Conservation (phyloP, 441 rosid species). For the Syzygium syzygioides region DNA sequence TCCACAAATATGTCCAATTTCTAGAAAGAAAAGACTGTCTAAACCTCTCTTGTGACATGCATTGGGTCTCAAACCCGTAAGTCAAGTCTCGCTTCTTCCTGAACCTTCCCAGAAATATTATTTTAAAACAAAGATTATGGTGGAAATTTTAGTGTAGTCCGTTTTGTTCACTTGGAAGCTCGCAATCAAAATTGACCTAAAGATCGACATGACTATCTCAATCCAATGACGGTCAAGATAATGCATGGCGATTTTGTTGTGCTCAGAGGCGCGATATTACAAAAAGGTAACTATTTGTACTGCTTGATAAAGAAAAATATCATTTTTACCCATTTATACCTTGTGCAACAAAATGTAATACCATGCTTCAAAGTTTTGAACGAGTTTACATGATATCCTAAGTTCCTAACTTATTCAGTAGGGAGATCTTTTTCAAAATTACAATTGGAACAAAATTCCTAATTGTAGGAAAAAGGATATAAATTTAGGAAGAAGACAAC, state of each 20-base stretch:
- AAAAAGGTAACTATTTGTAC: neutral
- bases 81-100: neutral
- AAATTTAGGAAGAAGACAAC: neutral
- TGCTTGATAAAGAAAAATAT: neutral
- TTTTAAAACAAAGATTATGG: neutral
- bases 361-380: no score
- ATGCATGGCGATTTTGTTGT: neutral
- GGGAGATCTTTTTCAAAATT: neutral
- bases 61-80: neutral
- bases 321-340: no score
- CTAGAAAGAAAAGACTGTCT: neutral
- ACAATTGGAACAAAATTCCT: neutral
- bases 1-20: neutral
- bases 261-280: neutral
- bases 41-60: neutral
- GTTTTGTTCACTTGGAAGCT: neutral
- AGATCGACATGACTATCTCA: neutral
- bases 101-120: neutral
- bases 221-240: no score
- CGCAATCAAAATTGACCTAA: neutral
- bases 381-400: neutral
- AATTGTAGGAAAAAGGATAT: neutral
- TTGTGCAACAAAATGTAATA: neutral
- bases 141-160: neutral
- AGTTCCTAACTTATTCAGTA: neutral